Percentiles rank a stretch among this genome's conserved stretches.
Evolutionary conservation across 352 stramenopile genomes (phyloP).

Genomic region (Pythium vanterpoolii): DNA sequence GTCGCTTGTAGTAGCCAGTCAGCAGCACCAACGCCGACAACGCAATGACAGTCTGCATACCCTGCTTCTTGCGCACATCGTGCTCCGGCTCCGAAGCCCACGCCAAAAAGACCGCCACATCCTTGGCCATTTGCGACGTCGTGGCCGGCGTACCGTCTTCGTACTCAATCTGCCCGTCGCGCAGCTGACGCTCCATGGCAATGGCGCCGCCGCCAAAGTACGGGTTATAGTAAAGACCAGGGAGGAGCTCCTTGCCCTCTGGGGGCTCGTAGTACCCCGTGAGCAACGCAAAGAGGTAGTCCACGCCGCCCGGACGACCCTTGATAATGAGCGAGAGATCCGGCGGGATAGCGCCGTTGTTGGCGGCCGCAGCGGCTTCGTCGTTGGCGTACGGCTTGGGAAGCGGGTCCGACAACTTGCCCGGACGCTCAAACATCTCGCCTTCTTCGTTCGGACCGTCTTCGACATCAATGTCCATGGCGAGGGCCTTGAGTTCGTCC

Average conservation of each 20-base stretch:
- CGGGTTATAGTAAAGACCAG: slow-evolving; percentile 97
- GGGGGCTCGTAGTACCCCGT: slow-evolving; percentile 97
- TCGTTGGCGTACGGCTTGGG: slow-evolving; percentile 98
- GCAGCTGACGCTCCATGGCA: slow-evolving; percentile 97
- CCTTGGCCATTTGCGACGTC: slow-evolving; percentile 97
- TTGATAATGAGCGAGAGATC: slow-evolving; percentile 99
- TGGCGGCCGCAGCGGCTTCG: slow-evolving; percentile 94
- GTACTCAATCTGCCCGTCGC: slow-evolving; percentile 97
- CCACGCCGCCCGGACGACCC: slow-evolving; percentile 91
- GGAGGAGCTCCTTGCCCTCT: slow-evolving; percentile 83
- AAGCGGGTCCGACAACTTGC: slow-evolving; percentile 95
- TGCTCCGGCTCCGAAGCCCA: slow-evolving; percentile 97
- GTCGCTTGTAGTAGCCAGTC: slow-evolving; percentile 98
- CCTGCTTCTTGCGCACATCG: slow-evolving; percentile 97
- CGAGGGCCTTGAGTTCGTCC: slow-evolving; percentile 88
- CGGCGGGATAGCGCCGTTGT: slow-evolving; percentile 96
- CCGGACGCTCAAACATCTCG: slow-evolving; percentile 99
- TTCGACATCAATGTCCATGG: slow-evolving; percentile 94
- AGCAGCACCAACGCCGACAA: slow-evolving; percentile 89
- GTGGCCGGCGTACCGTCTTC: slow-evolving; percentile 96
- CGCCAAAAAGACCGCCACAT: slow-evolving; percentile 97
- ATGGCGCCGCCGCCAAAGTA: slow-evolving; percentile 98
- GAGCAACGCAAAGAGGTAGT: slow-evolving; percentile 98
- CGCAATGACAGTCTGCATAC: slow-evolving; percentile 93
- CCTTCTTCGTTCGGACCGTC: slow-evolving; percentile 98